These are phyloP conservation scores for Stellera chamaejasme DNA, from an alignment of 345 rosid genomes.

Conservation along the genomic window DNA sequence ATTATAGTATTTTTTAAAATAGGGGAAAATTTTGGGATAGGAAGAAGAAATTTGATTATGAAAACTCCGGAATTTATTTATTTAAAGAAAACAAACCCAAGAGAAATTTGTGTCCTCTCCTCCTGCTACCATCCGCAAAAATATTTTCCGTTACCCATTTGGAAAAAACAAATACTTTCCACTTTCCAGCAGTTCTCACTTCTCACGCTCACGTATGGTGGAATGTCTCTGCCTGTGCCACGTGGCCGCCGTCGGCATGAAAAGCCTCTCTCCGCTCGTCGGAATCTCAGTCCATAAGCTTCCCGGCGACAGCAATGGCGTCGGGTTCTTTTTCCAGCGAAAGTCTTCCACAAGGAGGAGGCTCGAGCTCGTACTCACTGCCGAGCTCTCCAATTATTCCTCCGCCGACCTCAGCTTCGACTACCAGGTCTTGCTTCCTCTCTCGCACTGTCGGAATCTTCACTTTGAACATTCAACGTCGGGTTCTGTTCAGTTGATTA, in stretches of 20 bases:
- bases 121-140: too few species aligned
- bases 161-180: neutral
- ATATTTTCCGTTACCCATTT: too few species aligned
- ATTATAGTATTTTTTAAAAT: too few species aligned
- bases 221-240: slow-evolving; percentile 43
- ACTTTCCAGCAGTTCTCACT: neutral
- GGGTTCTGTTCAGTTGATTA: neutral
- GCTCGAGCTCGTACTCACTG: slow-evolving; percentile 38
- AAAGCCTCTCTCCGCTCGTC: slow-evolving; percentile 35
- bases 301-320: slow-evolving; percentile 17
- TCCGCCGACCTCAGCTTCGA: slow-evolving; percentile 54
- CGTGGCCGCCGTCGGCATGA: slow-evolving; percentile 41
- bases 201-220: slow-evolving; percentile 27
- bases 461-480: neutral
- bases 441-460: neutral
- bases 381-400: slow-evolving; percentile 55
- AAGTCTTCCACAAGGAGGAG: slow-evolving; percentile 29
- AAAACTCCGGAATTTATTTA: too few species aligned
- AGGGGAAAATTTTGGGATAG: too few species aligned
- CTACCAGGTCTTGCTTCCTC: slow-evolving; percentile 47
- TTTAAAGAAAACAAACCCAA: too few species aligned
- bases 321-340: slow-evolving; percentile 25
- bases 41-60: too few species aligned
- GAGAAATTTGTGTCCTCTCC: too few species aligned
- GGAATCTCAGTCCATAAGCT: slow-evolving; percentile 27